Percentiles rank a stretch among this genome's conserved stretches.
These are phyloP conservation scores for Zymoseptoria brevis DNA, from an alignment of 2,329 filamentous ascomycete genomes.

Conservation along the genomic window DNA sequence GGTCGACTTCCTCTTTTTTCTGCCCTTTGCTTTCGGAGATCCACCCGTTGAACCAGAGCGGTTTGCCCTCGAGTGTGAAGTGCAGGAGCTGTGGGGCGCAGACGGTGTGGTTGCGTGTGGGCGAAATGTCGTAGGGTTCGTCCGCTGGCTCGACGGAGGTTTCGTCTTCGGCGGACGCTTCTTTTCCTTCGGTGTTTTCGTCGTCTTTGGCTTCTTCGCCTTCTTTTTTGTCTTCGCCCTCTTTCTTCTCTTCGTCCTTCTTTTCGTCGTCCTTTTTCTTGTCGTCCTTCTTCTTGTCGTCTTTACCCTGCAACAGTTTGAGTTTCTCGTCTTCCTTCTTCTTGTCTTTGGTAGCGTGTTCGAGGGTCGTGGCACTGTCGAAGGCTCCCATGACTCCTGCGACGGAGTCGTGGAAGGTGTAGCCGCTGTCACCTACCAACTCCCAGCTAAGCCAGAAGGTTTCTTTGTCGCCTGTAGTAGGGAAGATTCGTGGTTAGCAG, in stretches of 20 bases:
- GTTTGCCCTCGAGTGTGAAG: conserved; percentile 34
- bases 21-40: conserved; percentile 36
- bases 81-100: conserved; percentile 42
- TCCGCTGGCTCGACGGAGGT: neutral
- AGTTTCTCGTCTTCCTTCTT: neutral
- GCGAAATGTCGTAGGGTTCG: neutral
- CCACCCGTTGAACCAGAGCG: conserved; percentile 44
- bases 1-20: conserved; percentile 29
- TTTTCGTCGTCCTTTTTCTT: neutral
- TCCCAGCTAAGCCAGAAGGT: conserved; percentile 46
- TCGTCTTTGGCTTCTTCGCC: neutral
- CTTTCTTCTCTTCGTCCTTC: conserved; percentile 8
- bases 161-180: neutral
- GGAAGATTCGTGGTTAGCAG: conserved; percentile 21
- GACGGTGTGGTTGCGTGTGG: conserved; percentile 28
- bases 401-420: conserved; percentile 38
- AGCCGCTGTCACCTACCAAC: conserved; percentile 36
- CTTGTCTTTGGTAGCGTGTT: neutral
- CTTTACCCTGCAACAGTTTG: neutral
- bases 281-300: neutral
- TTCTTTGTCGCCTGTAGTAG: conserved; percentile 39
- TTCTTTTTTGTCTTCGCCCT: conserved; percentile 5
- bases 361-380: conserved; percentile 8
- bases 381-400: conserved; percentile 30
- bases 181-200: neutral